phyloP scores from a whole-genome alignment of 1,139 yeast species.

The Pichia sp. region DNA sequence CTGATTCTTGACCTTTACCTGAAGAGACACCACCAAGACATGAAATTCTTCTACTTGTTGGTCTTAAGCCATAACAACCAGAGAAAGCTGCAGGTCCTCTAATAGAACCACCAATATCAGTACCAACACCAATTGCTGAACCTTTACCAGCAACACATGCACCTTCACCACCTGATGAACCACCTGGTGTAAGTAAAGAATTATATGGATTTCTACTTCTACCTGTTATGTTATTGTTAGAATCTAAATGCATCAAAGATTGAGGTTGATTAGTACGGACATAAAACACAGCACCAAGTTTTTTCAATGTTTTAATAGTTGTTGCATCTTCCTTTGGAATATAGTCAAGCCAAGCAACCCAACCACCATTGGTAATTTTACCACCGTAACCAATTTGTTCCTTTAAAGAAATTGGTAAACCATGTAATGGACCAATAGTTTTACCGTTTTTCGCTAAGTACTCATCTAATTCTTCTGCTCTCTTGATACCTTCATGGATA shows the following conservation, averaged over 20 bases:
- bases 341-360: conserved; percentile 47
- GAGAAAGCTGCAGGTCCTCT: conserved; percentile 70
- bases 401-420: conserved; percentile 69
- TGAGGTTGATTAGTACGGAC: conserved; percentile 52
- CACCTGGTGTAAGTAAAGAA: conserved; percentile 50
- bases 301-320: conserved; percentile 44
- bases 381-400: conserved; percentile 61
- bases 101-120: conserved; percentile 76
- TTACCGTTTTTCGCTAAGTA: conserved; percentile 47
- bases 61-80: conserved; percentile 62
- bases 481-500: conserved; percentile 46
- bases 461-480: conserved; percentile 50
- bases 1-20: conserved; percentile 53
- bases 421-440: conserved; percentile 68
- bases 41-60: conserved; percentile 56
- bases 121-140: conserved; percentile 61
- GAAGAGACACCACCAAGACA: conserved; percentile 43
- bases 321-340: conserved; percentile 44
- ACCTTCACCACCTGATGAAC: conserved; percentile 78
- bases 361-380: conserved; percentile 54
- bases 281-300: conserved; percentile 60
- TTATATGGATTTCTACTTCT: conserved; percentile 49
- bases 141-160: conserved; percentile 60
- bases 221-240: conserved; percentile 43
- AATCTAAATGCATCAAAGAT: conserved; percentile 48